These are phyloP conservation scores for Didymella segeticola DNA, from an alignment of 2,329 filamentous ascomycete genomes.

Conservation along the genomic window DNA sequence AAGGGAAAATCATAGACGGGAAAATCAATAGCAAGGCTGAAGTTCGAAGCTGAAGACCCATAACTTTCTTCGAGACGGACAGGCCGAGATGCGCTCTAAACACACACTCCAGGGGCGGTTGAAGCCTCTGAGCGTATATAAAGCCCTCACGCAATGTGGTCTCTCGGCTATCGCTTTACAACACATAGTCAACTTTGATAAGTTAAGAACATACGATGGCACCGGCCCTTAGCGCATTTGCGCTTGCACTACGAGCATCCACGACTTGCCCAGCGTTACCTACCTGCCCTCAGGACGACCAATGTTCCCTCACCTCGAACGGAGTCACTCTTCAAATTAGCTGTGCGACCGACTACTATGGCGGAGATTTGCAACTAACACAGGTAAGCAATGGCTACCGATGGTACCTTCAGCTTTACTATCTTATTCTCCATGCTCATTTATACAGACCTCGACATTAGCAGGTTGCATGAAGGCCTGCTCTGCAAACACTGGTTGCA, in stretches of 20 bases:
- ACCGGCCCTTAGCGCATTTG: not conserved
- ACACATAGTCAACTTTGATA: too few species aligned
- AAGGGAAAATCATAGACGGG: too few species aligned
- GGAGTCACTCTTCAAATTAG: conserved; percentile 2
- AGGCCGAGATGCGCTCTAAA: too few species aligned
- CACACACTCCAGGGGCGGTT: too few species aligned
- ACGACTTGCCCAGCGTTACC: not conserved
- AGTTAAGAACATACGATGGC: too few species aligned
- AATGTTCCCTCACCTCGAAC: not conserved
- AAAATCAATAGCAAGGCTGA: too few species aligned
- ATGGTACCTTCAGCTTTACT: not conserved
- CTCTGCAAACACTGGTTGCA: not conserved
- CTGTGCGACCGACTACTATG: conserved; percentile 2
- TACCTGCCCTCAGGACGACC: not conserved
- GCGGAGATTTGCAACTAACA: not conserved
- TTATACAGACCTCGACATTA: not conserved
- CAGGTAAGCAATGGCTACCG: not conserved
- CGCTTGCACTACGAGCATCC: conserved; percentile 1
- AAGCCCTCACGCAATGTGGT: too few species aligned
- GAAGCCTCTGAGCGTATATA: too few species aligned
- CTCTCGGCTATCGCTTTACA: not conserved
- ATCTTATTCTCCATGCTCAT: not conserved
- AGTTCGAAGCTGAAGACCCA: too few species aligned
- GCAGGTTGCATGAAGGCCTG: not conserved
- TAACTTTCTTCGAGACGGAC: too few species aligned